Base-by-base conservation (phyloP, 2,329 filamentous ascomycete genomes). In the Hymenotorrendiella dingleyae region DNA sequence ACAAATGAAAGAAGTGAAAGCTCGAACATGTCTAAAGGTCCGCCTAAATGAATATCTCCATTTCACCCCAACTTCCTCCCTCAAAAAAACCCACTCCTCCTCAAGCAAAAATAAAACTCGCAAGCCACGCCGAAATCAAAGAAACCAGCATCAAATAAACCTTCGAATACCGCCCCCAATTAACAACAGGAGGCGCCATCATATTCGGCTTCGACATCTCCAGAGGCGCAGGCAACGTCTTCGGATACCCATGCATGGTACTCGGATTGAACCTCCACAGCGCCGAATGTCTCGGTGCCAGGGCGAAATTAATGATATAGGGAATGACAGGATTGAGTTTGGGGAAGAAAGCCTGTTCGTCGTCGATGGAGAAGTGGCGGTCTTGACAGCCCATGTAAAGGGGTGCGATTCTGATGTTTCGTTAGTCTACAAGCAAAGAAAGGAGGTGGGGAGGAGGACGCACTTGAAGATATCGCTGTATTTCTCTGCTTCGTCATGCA, bases 221-320 rank as follows among this genome's bases (percentile, higher is more conserved):
- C 20, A 22, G 9, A 4, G 8, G 1, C 12, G 19, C 28, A 11
- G 37, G 37, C 12, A 40, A 26, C 4, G 22, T 17, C n/a, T 20
- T 30, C 0, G 37, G 37, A 10, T 24, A 14, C 11, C 57, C 57
- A 50, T 54, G 57, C 8, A 50, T 52, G 20, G 56, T 54, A 36
- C 54, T 57, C 2, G 58, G 56, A 37, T 50, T 52, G 36, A 61
- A 62, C 10, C 54, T 47, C 58, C 58, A 62, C 6, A 11, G 50
- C 55, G 9, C 52, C 54, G 21, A 49, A 20, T 60, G 36, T 43
- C 51, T 40, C 36, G 39, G 21, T 22, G 58, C 46, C 49, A 57
- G 41, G 16, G 50, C 7, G 34, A 54, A 55, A 21, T 60, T 52
- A 14, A 60, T 42, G 21, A 59, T 17, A 26, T 57, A 59, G 1